Evolutionary conservation across 495 filamentous ascomycete genomes (phyloP), one percentile per base, ranked within the genome.

Genomic region (Astrothelium macrocarpum): DNA sequence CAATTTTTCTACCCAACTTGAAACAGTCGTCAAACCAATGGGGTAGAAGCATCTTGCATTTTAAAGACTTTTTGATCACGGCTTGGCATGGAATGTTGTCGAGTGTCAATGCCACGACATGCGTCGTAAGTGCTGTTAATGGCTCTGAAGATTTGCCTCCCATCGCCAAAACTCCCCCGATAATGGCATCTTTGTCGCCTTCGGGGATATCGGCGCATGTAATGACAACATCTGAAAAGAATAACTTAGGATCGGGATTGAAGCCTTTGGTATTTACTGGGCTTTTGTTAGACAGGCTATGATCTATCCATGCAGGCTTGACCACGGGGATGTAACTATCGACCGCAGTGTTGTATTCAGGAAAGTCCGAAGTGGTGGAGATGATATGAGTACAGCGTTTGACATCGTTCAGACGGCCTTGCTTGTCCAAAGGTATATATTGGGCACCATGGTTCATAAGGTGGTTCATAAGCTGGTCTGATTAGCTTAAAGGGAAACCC

Each of bases 1-100:
- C 85, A 63, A 99, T 96, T 58, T 88, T 83, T 68, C 87, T 87
- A 42, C 91, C 90, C 53, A 99, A 84, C 74, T 88, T 91, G 36
- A 99, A 81, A 72, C 94, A 99, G 71, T 96, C 93, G 67, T 97
- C 94, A 70, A 99, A 96, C 94, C 95, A 97, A 71, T 99, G 95
- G 32, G 95, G 95, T 59, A 97, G 79, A n/a, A 98, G 89, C 62
- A 95, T 87, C 73, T 90, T 91, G 75, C 81, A 81, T 46, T 82
- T 84, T 26, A 89, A 74, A 43, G 80, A 84, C 73, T 85, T 96
- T 0, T 76, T 74, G 43, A 76, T 32, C 0, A 86, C 86, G 42
- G 85, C 70, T 64, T 79, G 74, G 65, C 90, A 92, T 74, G 91
- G 94, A 1, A 84, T 79, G 42, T 87, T 77, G 10, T 92, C 87